These are phyloP conservation scores for Candida oleophila DNA, from an alignment of 805 yeast species.

Conservation along the genomic window DNA sequence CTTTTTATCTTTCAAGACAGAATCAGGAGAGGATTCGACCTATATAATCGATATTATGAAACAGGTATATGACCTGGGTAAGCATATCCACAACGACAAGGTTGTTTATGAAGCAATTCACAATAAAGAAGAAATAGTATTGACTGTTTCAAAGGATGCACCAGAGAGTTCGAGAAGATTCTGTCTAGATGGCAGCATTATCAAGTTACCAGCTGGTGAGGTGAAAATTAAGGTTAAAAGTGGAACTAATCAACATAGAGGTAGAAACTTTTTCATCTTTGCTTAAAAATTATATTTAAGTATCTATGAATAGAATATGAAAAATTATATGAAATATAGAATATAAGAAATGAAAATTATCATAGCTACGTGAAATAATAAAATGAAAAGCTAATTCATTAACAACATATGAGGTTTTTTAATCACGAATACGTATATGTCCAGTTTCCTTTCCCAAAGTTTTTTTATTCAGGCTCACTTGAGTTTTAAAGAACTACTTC, in stretches of 20 bases:
- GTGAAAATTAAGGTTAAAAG: slow-evolving; percentile 14
- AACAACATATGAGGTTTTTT: too few species aligned
- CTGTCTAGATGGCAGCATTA: slow-evolving; percentile 67
- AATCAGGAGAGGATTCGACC: slow-evolving; percentile 15
- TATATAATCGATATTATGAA: slow-evolving; percentile 55
- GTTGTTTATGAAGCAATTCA: slow-evolving; percentile 46
- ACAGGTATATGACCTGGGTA: slow-evolving; percentile 56
- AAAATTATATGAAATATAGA: too few species aligned
- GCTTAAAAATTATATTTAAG: background rate
- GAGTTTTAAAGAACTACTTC: background rate
- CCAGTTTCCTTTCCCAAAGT: too few species aligned
- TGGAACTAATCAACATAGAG: slow-evolving; percentile 19
- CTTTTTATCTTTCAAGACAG: slow-evolving; percentile 44
- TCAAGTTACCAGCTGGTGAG: slow-evolving; percentile 24
- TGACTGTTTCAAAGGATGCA: slow-evolving; percentile 26
- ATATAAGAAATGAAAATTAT: too few species aligned
- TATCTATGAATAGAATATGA: background rate
- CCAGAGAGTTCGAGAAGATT: slow-evolving; percentile 42
- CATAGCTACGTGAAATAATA: too few species aligned
- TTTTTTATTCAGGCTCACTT: too few species aligned
- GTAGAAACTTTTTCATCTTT: slow-evolving; percentile 17
- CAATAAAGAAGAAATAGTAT: slow-evolving; percentile 10
- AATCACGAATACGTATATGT: too few species aligned
- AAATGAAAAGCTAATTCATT: too few species aligned
- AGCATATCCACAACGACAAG: slow-evolving; percentile 47